Conservation (phyloP, 805 yeast genomes). For the Yarrowia bubula region DNA sequence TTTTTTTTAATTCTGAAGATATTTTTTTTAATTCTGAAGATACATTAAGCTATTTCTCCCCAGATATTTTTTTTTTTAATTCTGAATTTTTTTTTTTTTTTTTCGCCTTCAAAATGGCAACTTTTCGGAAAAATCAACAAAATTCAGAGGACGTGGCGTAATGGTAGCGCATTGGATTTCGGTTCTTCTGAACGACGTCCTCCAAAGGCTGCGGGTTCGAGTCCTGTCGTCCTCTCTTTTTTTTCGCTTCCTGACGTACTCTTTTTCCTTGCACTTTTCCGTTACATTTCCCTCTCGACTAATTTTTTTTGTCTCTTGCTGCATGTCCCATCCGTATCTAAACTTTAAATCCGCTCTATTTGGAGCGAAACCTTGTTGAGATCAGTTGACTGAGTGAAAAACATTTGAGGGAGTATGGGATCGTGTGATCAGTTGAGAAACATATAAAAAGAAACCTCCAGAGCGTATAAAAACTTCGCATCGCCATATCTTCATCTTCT, state of each 20-base stretch:
- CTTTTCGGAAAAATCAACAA: neutral
- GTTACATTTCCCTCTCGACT: neutral
- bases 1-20: too few relatives aligned
- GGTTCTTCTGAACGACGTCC: slow-evolving; percentile 27
- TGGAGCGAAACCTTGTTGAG: neutral
- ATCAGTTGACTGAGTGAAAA: neutral
- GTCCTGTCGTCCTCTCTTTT: slow-evolving; percentile 27
- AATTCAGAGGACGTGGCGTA: slow-evolving; percentile 25
- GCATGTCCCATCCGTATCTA: slow-evolving; percentile 11
- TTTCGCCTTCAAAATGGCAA: neutral
- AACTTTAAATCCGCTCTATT: neutral
- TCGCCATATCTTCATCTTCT: too few relatives aligned
- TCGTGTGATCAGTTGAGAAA: too few relatives aligned
- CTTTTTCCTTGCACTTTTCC: neutral
- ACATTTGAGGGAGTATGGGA: too few relatives aligned
- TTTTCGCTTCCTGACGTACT: neutral
- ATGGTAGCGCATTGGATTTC: slow-evolving; percentile 27
- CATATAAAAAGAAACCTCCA: too few relatives aligned
- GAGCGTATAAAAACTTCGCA: too few relatives aligned
- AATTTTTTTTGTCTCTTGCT: neutral
- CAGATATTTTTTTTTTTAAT: too few relatives aligned
- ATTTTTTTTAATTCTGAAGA: too few relatives aligned
- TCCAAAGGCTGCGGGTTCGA: slow-evolving; percentile 28
- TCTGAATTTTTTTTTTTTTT: too few relatives aligned
- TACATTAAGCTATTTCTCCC: too few relatives aligned